Evolutionary conservation across 139 green algal species (phyloP).

Genomic region (Chara braunii): DNA sequence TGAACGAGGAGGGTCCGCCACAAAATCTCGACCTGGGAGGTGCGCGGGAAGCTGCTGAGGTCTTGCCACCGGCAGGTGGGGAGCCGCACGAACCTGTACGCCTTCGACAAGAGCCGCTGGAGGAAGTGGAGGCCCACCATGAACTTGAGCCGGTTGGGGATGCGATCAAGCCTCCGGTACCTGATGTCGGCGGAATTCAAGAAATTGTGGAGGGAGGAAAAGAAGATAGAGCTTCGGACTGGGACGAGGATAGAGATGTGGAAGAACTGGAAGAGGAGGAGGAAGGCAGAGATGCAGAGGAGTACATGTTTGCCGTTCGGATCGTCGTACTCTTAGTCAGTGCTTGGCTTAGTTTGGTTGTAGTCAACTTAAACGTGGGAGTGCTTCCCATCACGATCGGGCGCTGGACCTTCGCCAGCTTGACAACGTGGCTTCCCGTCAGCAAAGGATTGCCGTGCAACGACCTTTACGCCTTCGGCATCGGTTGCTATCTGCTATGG

Average conservation of each 20-base stretch:
- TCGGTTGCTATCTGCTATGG: slow-evolving; percentile 48
- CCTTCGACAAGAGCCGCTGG: neutral
- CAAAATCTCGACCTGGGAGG: too few relatives aligned
- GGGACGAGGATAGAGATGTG: neutral
- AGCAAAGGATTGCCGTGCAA: slow-evolving; percentile 21
- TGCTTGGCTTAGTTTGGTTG: slow-evolving; percentile 24
- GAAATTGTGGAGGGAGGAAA: neutral
- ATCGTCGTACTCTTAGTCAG: slow-evolving; percentile 31
- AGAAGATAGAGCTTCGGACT: neutral
- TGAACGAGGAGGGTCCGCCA: neutral
- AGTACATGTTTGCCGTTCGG: slow-evolving; percentile 5
- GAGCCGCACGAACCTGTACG: too few relatives aligned
- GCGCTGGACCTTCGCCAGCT: neutral
- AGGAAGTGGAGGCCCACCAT: neutral
- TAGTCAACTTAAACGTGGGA: slow-evolving; percentile 16
- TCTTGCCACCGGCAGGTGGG: too few relatives aligned
- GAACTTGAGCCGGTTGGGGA: too few relatives aligned
- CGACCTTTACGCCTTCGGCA: slow-evolving; percentile 40
- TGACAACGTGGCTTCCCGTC: slow-evolving; percentile 15
- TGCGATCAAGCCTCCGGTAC: too few relatives aligned
- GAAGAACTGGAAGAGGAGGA: neutral
- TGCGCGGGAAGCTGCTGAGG: too few relatives aligned
- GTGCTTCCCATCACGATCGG: slow-evolving; percentile 30
- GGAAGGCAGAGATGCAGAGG: neutral
- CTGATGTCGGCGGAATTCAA: too few relatives aligned